phyloP scores from a whole-genome alignment of 2,329 filamentous ascomycete species.

The Daldinia eschscholtzii region DNA sequence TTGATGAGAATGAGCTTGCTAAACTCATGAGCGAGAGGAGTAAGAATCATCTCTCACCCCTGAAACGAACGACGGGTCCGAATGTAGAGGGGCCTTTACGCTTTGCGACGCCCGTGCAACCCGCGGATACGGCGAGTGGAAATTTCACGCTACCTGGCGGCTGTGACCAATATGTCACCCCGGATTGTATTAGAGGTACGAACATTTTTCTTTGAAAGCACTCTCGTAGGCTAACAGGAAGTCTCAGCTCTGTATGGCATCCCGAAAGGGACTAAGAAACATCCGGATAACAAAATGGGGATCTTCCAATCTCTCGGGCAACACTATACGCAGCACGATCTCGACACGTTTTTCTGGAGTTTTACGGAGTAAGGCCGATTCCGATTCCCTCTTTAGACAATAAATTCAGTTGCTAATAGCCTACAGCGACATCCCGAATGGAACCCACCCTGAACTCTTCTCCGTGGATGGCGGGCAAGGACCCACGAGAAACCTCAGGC shows the following conservation, averaged over 20 bases:
- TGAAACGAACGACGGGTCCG: slow-evolving; percentile 28
- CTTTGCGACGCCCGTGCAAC: slow-evolving; percentile 44
- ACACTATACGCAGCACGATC: slow-evolving; percentile 57
- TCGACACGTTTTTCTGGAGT: slow-evolving; percentile 54
- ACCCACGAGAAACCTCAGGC: slow-evolving; percentile 41
- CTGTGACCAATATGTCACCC: slow-evolving; percentile 48
- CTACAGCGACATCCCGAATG: slow-evolving; percentile 53
- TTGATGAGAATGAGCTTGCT: slow-evolving; percentile 28
- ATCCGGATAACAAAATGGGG: slow-evolving; percentile 56
- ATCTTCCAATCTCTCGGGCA: slow-evolving; percentile 59
- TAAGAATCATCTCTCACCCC: slow-evolving; percentile 13
- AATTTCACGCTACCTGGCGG: slow-evolving; percentile 44
- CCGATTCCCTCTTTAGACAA: background rate
- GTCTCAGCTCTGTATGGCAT: slow-evolving; percentile 54
- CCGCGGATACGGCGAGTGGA: slow-evolving; percentile 40
- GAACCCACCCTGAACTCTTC: slow-evolving; percentile 55
- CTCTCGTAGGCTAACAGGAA: slow-evolving; percentile 12
- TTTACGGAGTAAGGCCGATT: slow-evolving; percentile 46
- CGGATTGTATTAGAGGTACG: slow-evolving; percentile 50
- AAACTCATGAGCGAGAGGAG: slow-evolving; percentile 39
- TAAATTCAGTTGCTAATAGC: slow-evolving; percentile 2
- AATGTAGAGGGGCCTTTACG: slow-evolving; percentile 42
- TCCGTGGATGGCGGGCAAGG: slow-evolving; percentile 55
- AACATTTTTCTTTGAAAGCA: background rate
- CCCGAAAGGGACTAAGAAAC: slow-evolving; percentile 50